phyloP scores from a whole-genome alignment of 352 stramenopile species.

The Pythium periplocum region DNA sequence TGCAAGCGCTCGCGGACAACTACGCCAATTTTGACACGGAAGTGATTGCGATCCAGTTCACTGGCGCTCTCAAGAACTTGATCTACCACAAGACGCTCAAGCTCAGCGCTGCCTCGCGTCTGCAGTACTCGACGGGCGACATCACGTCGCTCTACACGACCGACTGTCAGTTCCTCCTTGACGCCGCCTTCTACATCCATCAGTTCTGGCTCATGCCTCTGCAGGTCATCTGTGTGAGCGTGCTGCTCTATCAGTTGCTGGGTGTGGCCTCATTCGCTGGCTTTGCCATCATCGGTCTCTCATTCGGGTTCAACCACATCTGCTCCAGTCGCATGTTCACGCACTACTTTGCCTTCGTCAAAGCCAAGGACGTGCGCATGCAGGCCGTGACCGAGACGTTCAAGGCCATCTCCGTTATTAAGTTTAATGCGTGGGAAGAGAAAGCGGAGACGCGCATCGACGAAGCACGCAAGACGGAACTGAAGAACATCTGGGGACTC shows the following conservation, averaged over 20 bases:
- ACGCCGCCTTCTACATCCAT: constrained; percentile 35
- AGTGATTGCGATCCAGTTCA: constrained; percentile 41
- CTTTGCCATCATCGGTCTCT: constrained; percentile 28
- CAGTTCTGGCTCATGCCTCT: constrained; percentile 50
- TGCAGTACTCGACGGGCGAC: constrained; percentile 31
- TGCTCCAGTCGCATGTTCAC: constrained; percentile 27
- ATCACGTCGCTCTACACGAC: constrained; percentile 51
- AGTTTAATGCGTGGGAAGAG: constrained; percentile 91
- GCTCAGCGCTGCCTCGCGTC: constrained; percentile 27
- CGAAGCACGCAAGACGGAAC: constrained; percentile 23
- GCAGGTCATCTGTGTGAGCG: constrained; percentile 36
- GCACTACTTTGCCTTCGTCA: constrained; percentile 19
- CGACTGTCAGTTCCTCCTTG: constrained; percentile 32
- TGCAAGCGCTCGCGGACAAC: constrained; percentile 38
- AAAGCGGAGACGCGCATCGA: constrained; percentile 62
- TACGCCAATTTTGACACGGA: constrained; percentile 36
- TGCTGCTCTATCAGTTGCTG: constrained; percentile 39
- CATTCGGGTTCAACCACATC: constrained; percentile 30
- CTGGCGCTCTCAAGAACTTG: constrained; percentile 38
- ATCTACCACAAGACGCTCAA: constrained; percentile 40
- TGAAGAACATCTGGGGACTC: constrained; percentile 26
- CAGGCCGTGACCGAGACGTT: constrained; percentile 55
- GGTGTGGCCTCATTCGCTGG: constrained; percentile 31
- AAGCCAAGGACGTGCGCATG: constrained; percentile 47
- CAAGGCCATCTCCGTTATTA: constrained; percentile 86